Evolutionary conservation across 2,329 filamentous ascomycete genomes (phyloP).

Genomic region (Pseudopyricularia cyperi): DNA sequence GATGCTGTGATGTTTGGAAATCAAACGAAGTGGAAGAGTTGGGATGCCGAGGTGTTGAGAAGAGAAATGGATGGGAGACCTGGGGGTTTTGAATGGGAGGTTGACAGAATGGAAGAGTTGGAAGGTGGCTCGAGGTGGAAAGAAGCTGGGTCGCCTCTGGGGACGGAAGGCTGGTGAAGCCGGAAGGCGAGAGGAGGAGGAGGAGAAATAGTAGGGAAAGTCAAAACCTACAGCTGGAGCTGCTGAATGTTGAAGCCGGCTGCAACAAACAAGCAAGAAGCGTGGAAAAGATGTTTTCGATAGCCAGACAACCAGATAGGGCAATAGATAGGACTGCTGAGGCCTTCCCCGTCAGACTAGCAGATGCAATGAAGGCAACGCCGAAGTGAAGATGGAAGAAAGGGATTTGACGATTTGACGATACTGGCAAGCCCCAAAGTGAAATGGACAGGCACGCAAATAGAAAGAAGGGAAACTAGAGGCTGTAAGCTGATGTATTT

Average conservation of each 20-base stretch:
- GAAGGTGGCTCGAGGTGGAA: not conserved
- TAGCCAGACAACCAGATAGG: too few relatives aligned
- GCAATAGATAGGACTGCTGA: too few relatives aligned
- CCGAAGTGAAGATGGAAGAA: too few relatives aligned
- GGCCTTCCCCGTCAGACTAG: not conserved
- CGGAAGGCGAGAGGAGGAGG: not conserved
- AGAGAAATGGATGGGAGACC: not conserved
- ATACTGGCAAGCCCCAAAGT: not conserved
- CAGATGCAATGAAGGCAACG: too few relatives aligned
- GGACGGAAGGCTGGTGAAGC: not conserved
- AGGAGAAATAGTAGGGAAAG: too few relatives aligned
- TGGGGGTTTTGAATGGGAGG: conserved; percentile 3
- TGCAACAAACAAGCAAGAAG: not conserved
- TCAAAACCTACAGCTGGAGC: not conserved
- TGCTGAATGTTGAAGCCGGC: not conserved
- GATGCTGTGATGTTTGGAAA: conserved; percentile 9
- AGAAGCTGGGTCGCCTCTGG: not conserved
- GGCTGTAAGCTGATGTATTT: not conserved
- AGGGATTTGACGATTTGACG: not conserved
- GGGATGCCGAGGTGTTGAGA: not conserved
- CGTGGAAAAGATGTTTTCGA: not conserved
- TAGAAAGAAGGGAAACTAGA: not conserved
- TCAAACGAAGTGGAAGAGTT: conserved; percentile 5
- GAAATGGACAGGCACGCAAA: not conserved
- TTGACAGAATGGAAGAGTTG: not conserved